Base-by-base conservation (phyloP, 192 early-diverging fungal species). In the Rhizoclosmatium sp. region DNA sequence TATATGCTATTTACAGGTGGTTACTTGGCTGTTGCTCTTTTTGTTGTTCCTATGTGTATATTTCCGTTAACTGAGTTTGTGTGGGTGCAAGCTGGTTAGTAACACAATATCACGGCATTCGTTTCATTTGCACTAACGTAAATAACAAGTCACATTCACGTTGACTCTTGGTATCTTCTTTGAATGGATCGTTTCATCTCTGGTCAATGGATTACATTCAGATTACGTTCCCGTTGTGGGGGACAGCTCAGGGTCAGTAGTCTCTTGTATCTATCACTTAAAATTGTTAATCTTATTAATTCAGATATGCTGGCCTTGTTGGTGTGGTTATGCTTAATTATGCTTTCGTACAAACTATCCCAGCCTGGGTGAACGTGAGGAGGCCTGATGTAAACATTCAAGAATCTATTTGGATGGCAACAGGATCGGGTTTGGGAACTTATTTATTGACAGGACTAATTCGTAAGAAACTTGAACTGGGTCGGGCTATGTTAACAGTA, bases 301-400 rank as follows among this genome's bases (percentile, higher is more conserved):
- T 47, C 23, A 68, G 66, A 16, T 85, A 73, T 65, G 73, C 62
- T 10, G 67, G 70, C 10, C 76, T 87, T 3, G 71, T 82, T 12
- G 85, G 85, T 21, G 80, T 82, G 2, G 75, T 87, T 45, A 87
- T 87, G 82, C 68, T 87, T 46, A 87, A 87, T 74, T 75, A 86
- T 44, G 86, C 85, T 2, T 82, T 87, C 65, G 75, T 75, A 1
- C 71, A 75, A 19, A 75, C 80, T 2, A 75, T 87, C 3, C 85
- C 85, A 10, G 70, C 78, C 41, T 87, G 85, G 85, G 85, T 87
- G 16, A 87, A 87, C 64, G 62, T 86, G 4, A 83, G 87, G 42
- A 44, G 65, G 49, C 86, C 74, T 9, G 86, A 87, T 79, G 86
- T 87, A 14, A 87, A 79, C 69, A 84, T 87, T 12, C 85, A 87